Percentiles rank a stretch among this genome's conserved stretches.
Evolutionary conservation across 441 rosid species (phyloP).

Genomic region (Pelargonium fulgidum): DNA sequence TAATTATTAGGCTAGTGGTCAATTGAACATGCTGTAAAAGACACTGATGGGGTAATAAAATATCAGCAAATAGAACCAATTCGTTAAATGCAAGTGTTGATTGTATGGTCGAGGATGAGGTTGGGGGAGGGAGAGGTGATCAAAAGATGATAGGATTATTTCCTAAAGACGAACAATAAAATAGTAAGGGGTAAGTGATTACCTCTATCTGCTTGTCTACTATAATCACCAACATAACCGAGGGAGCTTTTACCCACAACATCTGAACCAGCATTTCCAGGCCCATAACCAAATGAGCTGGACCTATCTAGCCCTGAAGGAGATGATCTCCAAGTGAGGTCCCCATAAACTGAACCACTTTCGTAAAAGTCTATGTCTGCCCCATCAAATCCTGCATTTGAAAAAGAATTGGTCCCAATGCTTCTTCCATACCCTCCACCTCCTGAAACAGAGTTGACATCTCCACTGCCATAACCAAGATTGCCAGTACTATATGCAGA

Average conservation of each 20-base stretch:
- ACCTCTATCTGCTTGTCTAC: slow-evolving; percentile 42
- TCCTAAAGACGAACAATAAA: not conserved
- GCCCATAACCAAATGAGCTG: slow-evolving; percentile 30
- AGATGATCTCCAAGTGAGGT: slow-evolving; percentile 46
- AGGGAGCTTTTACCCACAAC: slow-evolving; percentile 29
- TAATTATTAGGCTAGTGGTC: not conserved
- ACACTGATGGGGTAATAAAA: not conserved
- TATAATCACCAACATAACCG: slow-evolving; percentile 38
- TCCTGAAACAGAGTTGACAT: slow-evolving; percentile 26
- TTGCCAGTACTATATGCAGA: slow-evolving; percentile 27
- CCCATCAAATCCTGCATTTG: slow-evolving; percentile 39
- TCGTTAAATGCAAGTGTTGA: not conserved
- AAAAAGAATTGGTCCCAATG: slow-evolving; percentile 25
- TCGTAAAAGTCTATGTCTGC: slow-evolving; percentile 36
- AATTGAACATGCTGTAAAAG: not conserved
- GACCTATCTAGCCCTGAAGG: slow-evolving; percentile 31
- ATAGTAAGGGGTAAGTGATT: slow-evolving; percentile 4
- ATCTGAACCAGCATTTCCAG: slow-evolving; percentile 30
- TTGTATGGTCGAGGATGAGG: too few species aligned
- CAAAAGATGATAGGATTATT: not conserved
- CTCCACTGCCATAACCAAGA: slow-evolving; percentile 27
- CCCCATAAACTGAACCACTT: slow-evolving; percentile 40
- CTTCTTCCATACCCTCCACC: slow-evolving; percentile 36
- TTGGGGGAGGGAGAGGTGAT: not conserved
- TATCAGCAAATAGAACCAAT: not conserved